phyloP scores from a whole-genome alignment of 306 rosid genomes.

The Quercus cerris region DNA sequence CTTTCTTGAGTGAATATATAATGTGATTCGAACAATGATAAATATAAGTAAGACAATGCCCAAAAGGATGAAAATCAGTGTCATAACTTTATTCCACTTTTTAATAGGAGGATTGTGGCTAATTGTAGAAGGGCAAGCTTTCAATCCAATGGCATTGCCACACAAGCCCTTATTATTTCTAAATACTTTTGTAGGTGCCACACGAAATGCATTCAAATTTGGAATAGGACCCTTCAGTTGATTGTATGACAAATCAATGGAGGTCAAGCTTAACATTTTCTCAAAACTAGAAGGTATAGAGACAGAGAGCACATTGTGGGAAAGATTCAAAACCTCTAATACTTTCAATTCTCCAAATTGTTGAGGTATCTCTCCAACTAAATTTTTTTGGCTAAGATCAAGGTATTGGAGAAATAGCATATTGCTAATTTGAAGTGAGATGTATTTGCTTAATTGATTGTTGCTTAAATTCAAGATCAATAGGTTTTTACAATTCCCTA shows the following conservation, averaged over 20 bases:
- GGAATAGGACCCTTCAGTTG: too few relatives aligned
- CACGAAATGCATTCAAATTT: accelerated
- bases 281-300: accelerated
- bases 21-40: too few relatives aligned
- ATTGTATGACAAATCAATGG: too few relatives aligned
- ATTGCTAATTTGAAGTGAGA: too few relatives aligned
- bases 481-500: accelerated
- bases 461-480: too few relatives aligned
- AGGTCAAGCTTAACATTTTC: too few relatives aligned
- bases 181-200: accelerated
- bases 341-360: too few relatives aligned
- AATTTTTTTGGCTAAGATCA: too few relatives aligned
- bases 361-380: accelerated
- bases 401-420: accelerated
- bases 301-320: accelerated
- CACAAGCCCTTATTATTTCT: too few relatives aligned
- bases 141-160: accelerated
- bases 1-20: accelerated
- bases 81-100: accelerated
- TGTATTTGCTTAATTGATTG: too few relatives aligned
- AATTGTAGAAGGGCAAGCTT: accelerated
- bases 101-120: accelerated
- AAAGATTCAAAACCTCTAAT: too few relatives aligned
- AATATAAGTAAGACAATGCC: too few relatives aligned
- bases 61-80: accelerated